Evolutionary conservation across 345 rosid genomes (phyloP), one percentile per base, ranked within the genome.

Genomic region (Excoecaria cochinchinensis): DNA sequence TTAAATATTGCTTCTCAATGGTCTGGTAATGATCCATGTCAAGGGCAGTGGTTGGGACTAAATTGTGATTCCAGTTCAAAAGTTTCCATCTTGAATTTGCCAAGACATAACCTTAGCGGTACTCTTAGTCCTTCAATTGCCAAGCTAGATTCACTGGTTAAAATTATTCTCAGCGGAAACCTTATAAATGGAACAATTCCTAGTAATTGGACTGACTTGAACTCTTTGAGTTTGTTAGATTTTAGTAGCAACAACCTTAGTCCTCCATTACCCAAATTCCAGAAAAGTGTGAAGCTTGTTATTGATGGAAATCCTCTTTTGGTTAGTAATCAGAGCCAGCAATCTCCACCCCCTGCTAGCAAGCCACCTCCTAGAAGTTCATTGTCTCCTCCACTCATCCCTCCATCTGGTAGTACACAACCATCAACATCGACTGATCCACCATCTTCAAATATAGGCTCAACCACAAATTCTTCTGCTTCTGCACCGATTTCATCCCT

Each of bases 11-110:
- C 85, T 61, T 69, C 76, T 70, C 83, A 90, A 0, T 91, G 97
- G 97, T 73, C 81, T 22, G 91, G 85, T 36, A 89, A 91, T 47
- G 80, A 91, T 53, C 92, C 97, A 7, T 91, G 97, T 76, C 51
- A 67, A 50, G 16, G 52, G 79, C 75, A 10, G 25, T 91, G 97
- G 97, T 53, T 89, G 13, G 97, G 97, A 44, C 39, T 89, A 77
- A 38, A 52, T 64, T 91, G 93, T 60, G 70, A 56, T 77, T 22
- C 68, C 3, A 74, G 52, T 21, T 5, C 69, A 74, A 76, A 76
- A n/a, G 81, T 88, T 76, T 74, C 57, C 48, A 62, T 80, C 70
- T 79, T 91, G 64, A 84, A 70, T 74, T 75, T 91, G 82, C 89
- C 91, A 31, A 76, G 51, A 50, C 74, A 59, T 76, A 82, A 85